Conservation (phyloP, 1,139 yeast genomes). For the Starmera stellimalicola region DNA sequence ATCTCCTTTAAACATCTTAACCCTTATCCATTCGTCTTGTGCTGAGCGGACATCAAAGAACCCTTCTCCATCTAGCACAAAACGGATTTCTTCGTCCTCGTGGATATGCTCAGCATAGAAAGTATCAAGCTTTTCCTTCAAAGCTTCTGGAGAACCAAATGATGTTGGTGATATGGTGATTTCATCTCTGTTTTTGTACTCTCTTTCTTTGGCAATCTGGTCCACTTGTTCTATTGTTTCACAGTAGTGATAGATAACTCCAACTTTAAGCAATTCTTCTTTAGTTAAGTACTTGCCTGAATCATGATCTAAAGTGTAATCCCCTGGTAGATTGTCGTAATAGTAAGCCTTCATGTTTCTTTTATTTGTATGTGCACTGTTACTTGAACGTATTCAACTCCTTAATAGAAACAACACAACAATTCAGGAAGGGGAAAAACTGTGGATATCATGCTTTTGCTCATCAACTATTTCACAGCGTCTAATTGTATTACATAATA, state of each 20-base stretch:
- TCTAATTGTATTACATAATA: too few species aligned
- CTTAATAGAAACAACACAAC: too few species aligned
- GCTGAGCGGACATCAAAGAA: conserved; percentile 72
- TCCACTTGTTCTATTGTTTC: conserved; percentile 51
- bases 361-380: too few species aligned
- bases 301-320: conserved; percentile 68
- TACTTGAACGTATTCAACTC: too few species aligned
- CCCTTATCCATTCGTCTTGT: conserved; percentile 72
- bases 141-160: conserved; percentile 56
- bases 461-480: too few species aligned
- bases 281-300: conserved; percentile 49
- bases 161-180: conserved; percentile 52
- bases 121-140: conserved; percentile 53
- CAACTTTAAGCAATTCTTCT: conserved; percentile 45
- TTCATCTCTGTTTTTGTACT: conserved; percentile 73
- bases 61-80: conserved; percentile 83
- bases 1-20: conserved; percentile 55
- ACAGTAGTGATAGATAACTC: conserved; percentile 59
- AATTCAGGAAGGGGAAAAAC: too few species aligned
- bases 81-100: conserved; percentile 95
- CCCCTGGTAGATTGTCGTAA: conserved; percentile 59
- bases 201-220: conserved; percentile 54
- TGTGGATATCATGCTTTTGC: too few species aligned
- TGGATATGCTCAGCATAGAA: conserved; percentile 88
- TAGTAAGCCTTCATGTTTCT: conserved; percentile 41